Conservation (phyloP, 805 yeast genomes). For the Komagataella pastoris region DNA sequence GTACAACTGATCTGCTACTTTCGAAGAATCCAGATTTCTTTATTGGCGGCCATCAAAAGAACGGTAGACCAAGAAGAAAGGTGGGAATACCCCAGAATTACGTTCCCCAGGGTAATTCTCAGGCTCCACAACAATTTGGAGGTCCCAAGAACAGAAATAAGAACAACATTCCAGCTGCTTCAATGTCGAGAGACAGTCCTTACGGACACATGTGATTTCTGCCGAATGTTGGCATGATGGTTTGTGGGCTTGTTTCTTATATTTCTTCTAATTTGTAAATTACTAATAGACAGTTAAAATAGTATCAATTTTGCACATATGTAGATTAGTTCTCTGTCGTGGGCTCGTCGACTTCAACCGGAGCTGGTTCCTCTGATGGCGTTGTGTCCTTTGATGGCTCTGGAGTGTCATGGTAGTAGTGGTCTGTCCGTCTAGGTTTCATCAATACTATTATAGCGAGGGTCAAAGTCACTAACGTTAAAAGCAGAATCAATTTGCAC, state of each 20-base stretch:
- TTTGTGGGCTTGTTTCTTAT: background rate
- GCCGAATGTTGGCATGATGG: background rate
- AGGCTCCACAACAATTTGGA: conserved; percentile 1
- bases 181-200: conserved; percentile 27
- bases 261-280: background rate
- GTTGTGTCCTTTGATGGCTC: background rate
- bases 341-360: background rate
- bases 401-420: conserved; percentile 13
- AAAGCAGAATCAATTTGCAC: conserved; percentile 72
- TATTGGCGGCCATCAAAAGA: conserved; percentile 6
- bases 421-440: conserved; percentile 32
- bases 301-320: background rate
- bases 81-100: background rate
- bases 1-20: conserved; percentile 27
- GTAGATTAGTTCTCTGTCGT: background rate
- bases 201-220: conserved; percentile 15
- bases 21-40: conserved; percentile 36
- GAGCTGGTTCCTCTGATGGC: background rate
- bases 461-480: conserved; percentile 59
- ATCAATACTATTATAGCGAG: conserved; percentile 58
- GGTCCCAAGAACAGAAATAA: conserved; percentile 7
- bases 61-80: background rate
- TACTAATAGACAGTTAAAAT: background rate
- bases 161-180: conserved; percentile 24
- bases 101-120: background rate